These are phyloP conservation scores for Fusarium pseudoanthophilum DNA, from an alignment of 2,329 filamentous ascomycete genomes.

Conservation along the genomic window DNA sequence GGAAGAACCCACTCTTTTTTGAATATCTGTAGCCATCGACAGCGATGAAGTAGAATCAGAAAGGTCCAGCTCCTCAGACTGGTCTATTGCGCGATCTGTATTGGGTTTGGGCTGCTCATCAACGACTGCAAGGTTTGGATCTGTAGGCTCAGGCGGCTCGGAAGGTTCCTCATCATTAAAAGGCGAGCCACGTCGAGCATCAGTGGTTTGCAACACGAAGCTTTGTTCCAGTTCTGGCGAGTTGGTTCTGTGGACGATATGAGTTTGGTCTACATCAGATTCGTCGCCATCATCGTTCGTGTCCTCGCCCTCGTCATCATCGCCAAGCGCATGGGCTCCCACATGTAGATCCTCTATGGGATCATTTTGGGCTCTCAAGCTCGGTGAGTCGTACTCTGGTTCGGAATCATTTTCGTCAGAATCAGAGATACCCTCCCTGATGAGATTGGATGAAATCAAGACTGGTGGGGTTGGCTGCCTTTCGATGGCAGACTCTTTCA, in stretches of 20 bases:
- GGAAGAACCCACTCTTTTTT: not conserved
- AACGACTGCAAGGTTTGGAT: not conserved
- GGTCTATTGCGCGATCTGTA: not conserved
- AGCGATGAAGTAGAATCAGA: conserved; percentile 11
- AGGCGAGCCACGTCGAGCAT: not conserved
- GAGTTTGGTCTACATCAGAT: not conserved
- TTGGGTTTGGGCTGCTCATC: not conserved
- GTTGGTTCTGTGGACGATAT: not conserved
- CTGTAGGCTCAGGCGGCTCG: not conserved
- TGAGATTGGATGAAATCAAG: not conserved
- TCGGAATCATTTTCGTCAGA: conserved; percentile 1
- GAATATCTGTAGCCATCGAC: not conserved
- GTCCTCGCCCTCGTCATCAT: not conserved
- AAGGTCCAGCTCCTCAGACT: not conserved
- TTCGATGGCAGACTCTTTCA: not conserved
- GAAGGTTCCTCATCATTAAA: not conserved
- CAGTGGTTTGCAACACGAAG: not conserved
- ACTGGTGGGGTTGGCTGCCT: not conserved
- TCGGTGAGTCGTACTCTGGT: conserved; percentile 10
- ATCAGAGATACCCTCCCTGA: not conserved
- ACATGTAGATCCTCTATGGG: not conserved
- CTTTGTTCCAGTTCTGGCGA: not conserved
- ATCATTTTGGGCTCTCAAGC: not conserved
- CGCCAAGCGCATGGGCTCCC: not conserved
- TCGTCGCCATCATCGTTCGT: not conserved